Conservation (phyloP, 208 protist genomes). For the Leishmania braziliensis region DNA sequence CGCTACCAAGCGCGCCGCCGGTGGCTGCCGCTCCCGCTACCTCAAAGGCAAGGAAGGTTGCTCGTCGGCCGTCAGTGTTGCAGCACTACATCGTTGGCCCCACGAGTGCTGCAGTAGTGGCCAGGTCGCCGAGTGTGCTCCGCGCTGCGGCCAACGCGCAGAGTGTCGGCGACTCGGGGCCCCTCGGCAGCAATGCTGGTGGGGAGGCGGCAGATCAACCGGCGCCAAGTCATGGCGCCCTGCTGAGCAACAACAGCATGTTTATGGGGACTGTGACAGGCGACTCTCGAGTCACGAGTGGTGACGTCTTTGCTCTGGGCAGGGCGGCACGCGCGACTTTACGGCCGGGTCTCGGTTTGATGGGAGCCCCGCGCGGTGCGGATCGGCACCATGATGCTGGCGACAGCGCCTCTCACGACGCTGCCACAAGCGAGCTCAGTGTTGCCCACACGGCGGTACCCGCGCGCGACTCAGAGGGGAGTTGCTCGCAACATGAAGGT, state of each 20-base stretch:
- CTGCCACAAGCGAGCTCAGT: background rate
- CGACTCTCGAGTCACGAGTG: background rate
- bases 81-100: constrained; percentile 23
- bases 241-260: background rate
- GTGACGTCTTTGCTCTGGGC: constrained; percentile 28
- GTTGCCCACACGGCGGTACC: background rate
- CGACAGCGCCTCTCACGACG: background rate
- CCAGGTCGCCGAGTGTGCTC: background rate
- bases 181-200: background rate
- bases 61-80: constrained; percentile 21
- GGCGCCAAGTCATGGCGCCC: background rate
- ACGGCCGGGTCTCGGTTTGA: background rate
- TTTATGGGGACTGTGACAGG: constrained; percentile 8
- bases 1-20: background rate
- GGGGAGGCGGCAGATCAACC: background rate
- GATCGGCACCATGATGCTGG: background rate
- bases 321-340: background rate
- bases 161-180: background rate
- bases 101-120: background rate
- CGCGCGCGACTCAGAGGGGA: background rate
- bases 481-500: background rate
- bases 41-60: background rate
- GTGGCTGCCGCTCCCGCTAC: background rate
- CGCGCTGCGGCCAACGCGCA: background rate
- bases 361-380: background rate